Base-by-base conservation (phyloP, 2,329 filamentous ascomycete species). In the Xylaria sp. region DNA sequence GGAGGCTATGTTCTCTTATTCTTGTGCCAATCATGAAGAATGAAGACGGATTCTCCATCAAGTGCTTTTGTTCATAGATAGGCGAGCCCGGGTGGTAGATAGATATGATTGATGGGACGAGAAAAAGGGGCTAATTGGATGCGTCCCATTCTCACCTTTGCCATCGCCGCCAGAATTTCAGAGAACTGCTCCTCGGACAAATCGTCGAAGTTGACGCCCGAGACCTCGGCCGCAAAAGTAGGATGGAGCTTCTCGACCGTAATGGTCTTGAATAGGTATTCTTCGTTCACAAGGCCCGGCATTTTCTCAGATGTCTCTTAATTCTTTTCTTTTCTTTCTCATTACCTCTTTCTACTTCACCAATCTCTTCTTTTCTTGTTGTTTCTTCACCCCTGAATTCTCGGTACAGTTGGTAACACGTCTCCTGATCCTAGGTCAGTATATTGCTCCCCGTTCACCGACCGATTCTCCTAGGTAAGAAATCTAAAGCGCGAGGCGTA, bases 131-230 rank as follows among this genome's bases (percentile, higher is more conserved):
- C 19, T 6, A 1, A 17, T 27, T 47, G 2, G 6, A 31, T 13
- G 11, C 3, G n/a, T 15, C 10, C 29, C 27, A 6, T 25, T 5
- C 54, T 65, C 57, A 75, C 75, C 72, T 76, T 76, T 35, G 71
- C 69, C 65, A 76, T 72, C 6, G 72, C 74, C 6, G 67, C 66
- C 37, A 71, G 27, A 17, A 77, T 72, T 54, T 75, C 74, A 1
- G 54, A 43, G 35, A 76, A 71, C 25, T 74, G 71, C 53, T 72
- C 72, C 9, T 76, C 72, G 4, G 71, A 72, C 3, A 75, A 41
- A 43, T 71, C 55, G n/a, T 68, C 64, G 29, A 75, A 75, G 61
- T 76, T 65, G 17, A 75, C 71, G 5, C 74, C 75, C 17, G 64
- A 63, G 11, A 76, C 64, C 62, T 76, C 73, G 3, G 73, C 73